Conservation (phyloP, 2,329 filamentous ascomycete genomes). For the Tolypocladium paradoxum region DNA sequence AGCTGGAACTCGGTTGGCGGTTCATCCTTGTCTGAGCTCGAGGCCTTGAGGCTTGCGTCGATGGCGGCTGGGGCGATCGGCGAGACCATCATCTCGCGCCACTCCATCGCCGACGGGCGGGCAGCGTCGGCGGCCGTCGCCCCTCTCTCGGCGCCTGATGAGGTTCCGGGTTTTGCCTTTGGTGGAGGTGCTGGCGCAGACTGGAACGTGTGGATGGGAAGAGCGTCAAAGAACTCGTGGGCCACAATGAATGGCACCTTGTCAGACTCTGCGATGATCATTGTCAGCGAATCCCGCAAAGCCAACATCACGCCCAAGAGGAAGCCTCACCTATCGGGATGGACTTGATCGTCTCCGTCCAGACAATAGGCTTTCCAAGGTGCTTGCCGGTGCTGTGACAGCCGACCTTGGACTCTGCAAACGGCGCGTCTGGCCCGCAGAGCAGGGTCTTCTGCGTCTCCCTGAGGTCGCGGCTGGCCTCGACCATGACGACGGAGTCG, state of each 20-base stretch:
- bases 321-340: slow-evolving; percentile 52
- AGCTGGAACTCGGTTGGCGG: slow-evolving; percentile 76
- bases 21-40: slow-evolving; percentile 34
- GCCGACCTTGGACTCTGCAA: slow-evolving; percentile 63
- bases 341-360: slow-evolving; percentile 83
- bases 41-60: slow-evolving; percentile 35
- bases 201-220: slow-evolving; percentile 93
- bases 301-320: neutral
- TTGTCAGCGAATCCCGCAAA: neutral
- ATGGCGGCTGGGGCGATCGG: slow-evolving; percentile 47
- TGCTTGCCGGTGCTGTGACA: slow-evolving; percentile 69
- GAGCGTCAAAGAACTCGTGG: slow-evolving; percentile 96
- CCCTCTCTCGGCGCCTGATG: slow-evolving; percentile 20
- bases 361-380: slow-evolving; percentile 63
- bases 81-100: slow-evolving; percentile 74
- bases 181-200: slow-evolving; percentile 39
- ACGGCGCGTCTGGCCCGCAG: slow-evolving; percentile 57
- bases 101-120: slow-evolving; percentile 36
- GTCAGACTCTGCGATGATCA: slow-evolving; percentile 36
- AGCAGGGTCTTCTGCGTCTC: slow-evolving; percentile 70
- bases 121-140: slow-evolving; percentile 19
- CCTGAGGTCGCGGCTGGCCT: slow-evolving; percentile 75
- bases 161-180: slow-evolving; percentile 16
- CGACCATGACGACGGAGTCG: slow-evolving; percentile 85
- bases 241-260: slow-evolving; percentile 88